Conservation (phyloP, 345 rosid genomes). For the Lumnitzera littorea region DNA sequence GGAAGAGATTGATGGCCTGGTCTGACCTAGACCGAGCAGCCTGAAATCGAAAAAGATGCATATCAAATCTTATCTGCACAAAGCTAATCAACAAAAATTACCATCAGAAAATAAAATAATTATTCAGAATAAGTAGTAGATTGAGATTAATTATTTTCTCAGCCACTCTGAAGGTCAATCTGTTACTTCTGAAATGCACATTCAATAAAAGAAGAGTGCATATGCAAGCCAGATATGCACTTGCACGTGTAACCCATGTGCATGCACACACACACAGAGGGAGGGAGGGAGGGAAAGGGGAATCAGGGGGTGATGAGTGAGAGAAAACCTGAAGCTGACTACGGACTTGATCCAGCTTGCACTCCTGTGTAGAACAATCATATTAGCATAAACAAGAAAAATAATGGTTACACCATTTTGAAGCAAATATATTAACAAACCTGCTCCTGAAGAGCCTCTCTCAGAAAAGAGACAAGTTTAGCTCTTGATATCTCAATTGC, state of each 20-base stretch:
- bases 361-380: constrained; percentile 44
- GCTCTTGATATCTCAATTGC: constrained; percentile 57
- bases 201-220: too few relatives aligned
- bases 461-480: constrained; percentile 60
- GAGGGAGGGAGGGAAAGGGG: too few relatives aligned
- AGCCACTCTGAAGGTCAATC: too few relatives aligned
- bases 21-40: constrained; percentile 54
- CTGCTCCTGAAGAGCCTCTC: constrained; percentile 89
- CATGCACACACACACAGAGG: too few relatives aligned
- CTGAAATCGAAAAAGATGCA: constrained; percentile 14
- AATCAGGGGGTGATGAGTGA: too few relatives aligned
- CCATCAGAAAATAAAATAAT: not conserved
- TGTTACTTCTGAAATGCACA: too few relatives aligned
- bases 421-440: constrained; percentile 25
- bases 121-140: too few relatives aligned
- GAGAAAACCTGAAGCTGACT: constrained; percentile 69
- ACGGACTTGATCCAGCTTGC: constrained; percentile 66
- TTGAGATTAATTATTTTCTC: too few relatives aligned
- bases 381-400: not conserved
- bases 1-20: constrained; percentile 35
- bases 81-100: not conserved
- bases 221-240: too few relatives aligned
- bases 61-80: too few relatives aligned
- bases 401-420: not conserved
- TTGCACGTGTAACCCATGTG: too few relatives aligned